phyloP scores from a whole-genome alignment of 257 asterid genomes.

The Solanum virginianum region DNA sequence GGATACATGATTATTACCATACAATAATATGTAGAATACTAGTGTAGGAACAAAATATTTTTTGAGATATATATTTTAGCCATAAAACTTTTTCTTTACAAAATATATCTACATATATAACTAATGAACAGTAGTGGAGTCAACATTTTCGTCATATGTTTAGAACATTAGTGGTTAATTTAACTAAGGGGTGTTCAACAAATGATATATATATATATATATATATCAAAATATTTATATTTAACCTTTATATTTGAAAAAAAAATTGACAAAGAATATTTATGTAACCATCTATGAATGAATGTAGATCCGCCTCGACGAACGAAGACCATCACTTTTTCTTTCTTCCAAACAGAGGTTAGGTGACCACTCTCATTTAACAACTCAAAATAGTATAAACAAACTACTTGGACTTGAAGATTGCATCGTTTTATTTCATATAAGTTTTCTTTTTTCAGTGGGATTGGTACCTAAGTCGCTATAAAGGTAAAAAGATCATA shows the following conservation, averaged over 20 bases:
- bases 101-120: too few relatives aligned
- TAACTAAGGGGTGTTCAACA: too few relatives aligned
- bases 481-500: not conserved
- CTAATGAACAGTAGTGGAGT: not conserved
- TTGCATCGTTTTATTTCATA: not conserved
- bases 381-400: not conserved
- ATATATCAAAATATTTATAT: too few relatives aligned
- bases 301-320: too few relatives aligned
- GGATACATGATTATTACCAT: not conserved
- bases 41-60: not conserved
- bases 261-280: too few relatives aligned
- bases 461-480: not conserved
- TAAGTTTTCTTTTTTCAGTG: not conserved
- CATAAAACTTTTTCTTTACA: too few relatives aligned
- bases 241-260: too few relatives aligned
- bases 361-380: not conserved
- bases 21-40: not conserved
- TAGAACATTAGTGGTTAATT: accelerated
- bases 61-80: too few relatives aligned
- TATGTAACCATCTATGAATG: accelerated
- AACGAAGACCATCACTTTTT: not conserved
- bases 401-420: not conserved
- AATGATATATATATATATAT: too few relatives aligned
- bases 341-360: not conserved
- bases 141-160: too few relatives aligned